These are phyloP conservation scores for Linum tenue DNA, from an alignment of 345 rosid species.

Conservation along the genomic window DNA sequence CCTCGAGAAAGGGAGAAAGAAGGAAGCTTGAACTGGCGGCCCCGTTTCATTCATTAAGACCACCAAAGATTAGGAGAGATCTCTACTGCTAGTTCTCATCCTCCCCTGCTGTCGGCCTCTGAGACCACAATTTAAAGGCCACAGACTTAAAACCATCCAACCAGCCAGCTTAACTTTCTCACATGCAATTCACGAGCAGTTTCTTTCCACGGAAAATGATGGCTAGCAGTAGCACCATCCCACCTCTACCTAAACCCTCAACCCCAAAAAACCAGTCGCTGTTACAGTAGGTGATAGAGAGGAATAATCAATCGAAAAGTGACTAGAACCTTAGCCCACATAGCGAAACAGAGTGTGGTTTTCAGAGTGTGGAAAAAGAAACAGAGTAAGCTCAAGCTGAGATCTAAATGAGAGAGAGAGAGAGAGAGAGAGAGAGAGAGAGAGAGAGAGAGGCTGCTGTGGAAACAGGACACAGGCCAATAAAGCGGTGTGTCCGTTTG, in stretches of 20 bases:
- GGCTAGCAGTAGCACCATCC: neutral
- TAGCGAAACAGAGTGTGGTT: neutral
- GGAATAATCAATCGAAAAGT: neutral
- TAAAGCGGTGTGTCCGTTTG: neutral
- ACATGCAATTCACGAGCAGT: neutral
- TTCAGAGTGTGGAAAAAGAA: neutral
- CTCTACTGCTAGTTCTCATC: neutral
- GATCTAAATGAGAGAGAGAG: neutral
- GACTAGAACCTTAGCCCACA: neutral
- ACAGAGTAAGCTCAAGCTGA: neutral
- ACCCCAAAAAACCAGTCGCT: neutral
- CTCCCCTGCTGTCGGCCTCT: neutral
- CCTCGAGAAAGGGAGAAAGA: neutral
- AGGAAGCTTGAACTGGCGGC: neutral
- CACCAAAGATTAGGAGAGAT: neutral
- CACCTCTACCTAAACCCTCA: neutral
- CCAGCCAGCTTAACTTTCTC: neutral
- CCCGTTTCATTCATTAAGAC: neutral
- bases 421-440: no score
- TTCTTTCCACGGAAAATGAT: neutral
- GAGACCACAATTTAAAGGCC: neutral
- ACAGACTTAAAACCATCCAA: neutral
- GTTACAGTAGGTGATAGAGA: neutral
- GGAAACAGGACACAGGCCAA: neutral
- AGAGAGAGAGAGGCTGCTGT: neutral